These are phyloP conservation scores for Pythium periplocum DNA, from an alignment of 352 stramenopile species.

Conservation along the genomic window DNA sequence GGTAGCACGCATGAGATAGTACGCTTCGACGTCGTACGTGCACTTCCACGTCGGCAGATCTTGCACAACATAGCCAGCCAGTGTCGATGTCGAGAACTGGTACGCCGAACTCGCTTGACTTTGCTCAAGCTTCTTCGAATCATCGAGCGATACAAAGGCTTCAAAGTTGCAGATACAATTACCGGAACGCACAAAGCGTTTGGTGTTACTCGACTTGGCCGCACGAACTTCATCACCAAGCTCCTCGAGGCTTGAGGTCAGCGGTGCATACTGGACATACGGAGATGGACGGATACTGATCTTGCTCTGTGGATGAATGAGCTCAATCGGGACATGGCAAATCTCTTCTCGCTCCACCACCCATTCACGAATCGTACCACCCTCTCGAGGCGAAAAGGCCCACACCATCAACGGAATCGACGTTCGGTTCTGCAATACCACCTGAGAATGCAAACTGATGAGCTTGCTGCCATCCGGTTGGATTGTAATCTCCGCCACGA, in stretches of 20 bases:
- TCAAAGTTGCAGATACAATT: constrained; percentile 82
- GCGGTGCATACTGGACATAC: constrained; percentile 79
- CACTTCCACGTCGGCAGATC: constrained; percentile 85
- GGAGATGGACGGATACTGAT: constrained; percentile 82
- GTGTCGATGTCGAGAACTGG: constrained; percentile 28
- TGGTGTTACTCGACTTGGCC: constrained; percentile 67
- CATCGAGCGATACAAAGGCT: constrained; percentile 66
- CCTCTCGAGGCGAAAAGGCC: constrained; percentile 81
- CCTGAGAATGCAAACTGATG: constrained; percentile 83
- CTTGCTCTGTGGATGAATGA: constrained; percentile 85
- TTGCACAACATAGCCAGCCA: constrained; percentile 78
- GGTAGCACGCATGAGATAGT: constrained; percentile 81
- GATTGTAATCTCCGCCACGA: constrained; percentile 85
- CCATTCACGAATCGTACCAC: constrained; percentile 61
- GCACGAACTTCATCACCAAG: constrained; percentile 66
- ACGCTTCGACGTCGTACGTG: constrained; percentile 85
- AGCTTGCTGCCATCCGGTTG: constrained; percentile 86
- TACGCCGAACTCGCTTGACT: constrained; percentile 36
- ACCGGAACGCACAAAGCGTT: constrained; percentile 74
- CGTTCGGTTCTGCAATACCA: constrained; percentile 84
- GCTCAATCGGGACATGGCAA: constrained; percentile 74
- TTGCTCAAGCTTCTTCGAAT: constrained; percentile 29
- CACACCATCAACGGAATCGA: constrained; percentile 85
- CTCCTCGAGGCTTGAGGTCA: constrained; percentile 77
- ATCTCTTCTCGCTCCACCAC: constrained; percentile 80